These are phyloP conservation scores for Xylariaceae sp. DNA, from an alignment of 2,329 filamentous ascomycete genomes.

Conservation along the genomic window DNA sequence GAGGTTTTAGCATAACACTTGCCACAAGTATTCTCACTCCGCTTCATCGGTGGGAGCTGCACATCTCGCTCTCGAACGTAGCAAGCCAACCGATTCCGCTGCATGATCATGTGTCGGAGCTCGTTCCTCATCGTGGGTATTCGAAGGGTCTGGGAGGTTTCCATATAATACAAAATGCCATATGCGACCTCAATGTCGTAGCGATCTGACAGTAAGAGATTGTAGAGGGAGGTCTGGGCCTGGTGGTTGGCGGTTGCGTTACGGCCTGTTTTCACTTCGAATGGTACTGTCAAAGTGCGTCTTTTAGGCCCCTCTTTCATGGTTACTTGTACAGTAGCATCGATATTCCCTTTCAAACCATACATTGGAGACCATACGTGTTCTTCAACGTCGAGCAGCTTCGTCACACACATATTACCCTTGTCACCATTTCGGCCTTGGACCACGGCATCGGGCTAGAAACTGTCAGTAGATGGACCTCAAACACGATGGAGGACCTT, in stretches of 20 bases:
- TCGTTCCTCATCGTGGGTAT: conserved; percentile 84
- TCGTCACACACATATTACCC: conserved; percentile 80
- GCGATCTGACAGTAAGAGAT: conserved; percentile 83
- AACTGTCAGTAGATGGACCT: conserved; percentile 25
- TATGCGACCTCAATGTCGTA: conserved; percentile 91
- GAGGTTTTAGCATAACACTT: conserved; percentile 86
- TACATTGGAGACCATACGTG: conserved; percentile 99
- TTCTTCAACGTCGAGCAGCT: conserved; percentile 93
- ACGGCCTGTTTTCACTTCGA: conserved; percentile 93
- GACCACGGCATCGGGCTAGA: conserved; percentile 63
- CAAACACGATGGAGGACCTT: conserved; percentile 20
- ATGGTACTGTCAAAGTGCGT: conserved; percentile 76
- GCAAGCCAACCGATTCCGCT: conserved; percentile 84
- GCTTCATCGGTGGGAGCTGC: conserved; percentile 81
- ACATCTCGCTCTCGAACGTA: conserved; percentile 76
- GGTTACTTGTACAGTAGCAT: conserved; percentile 87
- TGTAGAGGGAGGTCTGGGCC: conserved; percentile 93
- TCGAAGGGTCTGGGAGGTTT: conserved; percentile 78
- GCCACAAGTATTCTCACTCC: conserved; percentile 74
- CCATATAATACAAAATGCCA: conserved; percentile 92
- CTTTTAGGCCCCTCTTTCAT: conserved; percentile 66
- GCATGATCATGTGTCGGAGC: conserved; percentile 92
- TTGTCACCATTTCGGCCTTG: conserved; percentile 75
- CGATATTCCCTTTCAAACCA: conserved; percentile 94
- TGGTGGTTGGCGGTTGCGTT: conserved; percentile 78